Percentiles rank a stretch among this genome's conserved stretches.
phyloP scores from a whole-genome alignment of 2,329 filamentous ascomycete genomes.

The Colletotrichum sp. region DNA sequence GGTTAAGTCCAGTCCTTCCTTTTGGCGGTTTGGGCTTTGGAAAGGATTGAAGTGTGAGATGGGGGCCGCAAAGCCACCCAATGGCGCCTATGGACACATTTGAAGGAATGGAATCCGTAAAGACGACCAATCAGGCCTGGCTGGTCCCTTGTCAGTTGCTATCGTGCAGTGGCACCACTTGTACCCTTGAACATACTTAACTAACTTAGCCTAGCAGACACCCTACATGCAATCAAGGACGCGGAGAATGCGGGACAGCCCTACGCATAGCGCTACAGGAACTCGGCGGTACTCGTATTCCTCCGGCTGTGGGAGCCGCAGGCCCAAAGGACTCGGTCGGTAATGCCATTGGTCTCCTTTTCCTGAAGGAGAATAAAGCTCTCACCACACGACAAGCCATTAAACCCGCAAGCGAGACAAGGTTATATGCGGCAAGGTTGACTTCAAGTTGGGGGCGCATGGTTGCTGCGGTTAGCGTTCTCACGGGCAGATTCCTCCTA shows the following conservation, averaged over 20 bases:
- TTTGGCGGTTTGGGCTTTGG: background rate
- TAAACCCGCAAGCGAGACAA: background rate
- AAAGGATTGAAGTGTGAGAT: background rate
- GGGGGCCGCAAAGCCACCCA: background rate
- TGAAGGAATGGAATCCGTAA: background rate
- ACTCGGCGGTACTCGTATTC: background rate
- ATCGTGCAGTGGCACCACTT: background rate
- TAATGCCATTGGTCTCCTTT: background rate
- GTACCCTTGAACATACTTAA: background rate
- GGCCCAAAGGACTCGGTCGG: background rate
- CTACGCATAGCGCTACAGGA: background rate
- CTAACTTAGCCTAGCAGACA: background rate
- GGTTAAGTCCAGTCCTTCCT: background rate
- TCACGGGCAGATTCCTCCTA: background rate
- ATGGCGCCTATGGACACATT: background rate
- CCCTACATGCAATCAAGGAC: background rate
- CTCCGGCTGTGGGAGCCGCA: background rate
- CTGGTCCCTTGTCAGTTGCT: background rate
- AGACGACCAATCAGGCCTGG: background rate
- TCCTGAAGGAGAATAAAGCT: background rate
- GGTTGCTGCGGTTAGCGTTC: background rate
- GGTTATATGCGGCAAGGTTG: background rate
- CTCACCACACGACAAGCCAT: background rate
- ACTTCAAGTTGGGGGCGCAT: background rate
- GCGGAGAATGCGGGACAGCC: background rate